Base-by-base conservation (phyloP, 2,329 filamentous ascomycete genomes). In the Alternaria metachromatica region DNA sequence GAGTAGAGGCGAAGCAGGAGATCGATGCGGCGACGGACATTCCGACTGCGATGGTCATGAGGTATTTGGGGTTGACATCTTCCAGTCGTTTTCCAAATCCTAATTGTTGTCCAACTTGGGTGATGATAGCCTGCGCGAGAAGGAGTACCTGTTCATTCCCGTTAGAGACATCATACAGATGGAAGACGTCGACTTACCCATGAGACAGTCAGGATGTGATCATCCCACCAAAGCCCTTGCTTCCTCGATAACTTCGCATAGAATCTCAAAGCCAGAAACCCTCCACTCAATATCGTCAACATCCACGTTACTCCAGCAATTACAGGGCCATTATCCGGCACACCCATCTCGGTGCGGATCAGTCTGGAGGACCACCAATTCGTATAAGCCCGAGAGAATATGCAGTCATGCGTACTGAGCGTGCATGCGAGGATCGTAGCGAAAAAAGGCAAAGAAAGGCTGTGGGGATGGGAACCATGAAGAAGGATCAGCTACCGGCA, bases 191-290 rank as follows among this genome's bases (percentile, higher is more conserved):
- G 13, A 62, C 67, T 18, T 63, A 75, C 74, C 72, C 73, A 75
- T 43, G 74, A 71, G 3, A 55, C n/a, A 4, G 71, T 66, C 5
- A 76, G 60, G n/a, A 76, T 72, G 25, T 73, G 58, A 49, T 76
- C 74, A 53, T 76, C 73, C 73, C 73, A 76, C 74, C 73, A 76
- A 9, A 76, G 60, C 2, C 64, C 63, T 50, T 74, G 73, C 28
- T 66, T 66, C 41, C 72, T 63, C 64, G 67, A 73, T 8, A 68
- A 15, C 44, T 76, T 76, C 15, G 72, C 74, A 25, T 76, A 76
- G n/a, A 76, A 23, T 7, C 74, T 66, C 26, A 76, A 43, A 1
- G 51, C 69, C 23, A 76, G 28, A 45, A 76, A 75, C 0, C 48
- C 63, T 20, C 70, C 73, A 26, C 65, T 70, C 5, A 75, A 54